phyloP scores from a whole-genome alignment of 345 rosid species.

The Geranium rotundifolium region DNA sequence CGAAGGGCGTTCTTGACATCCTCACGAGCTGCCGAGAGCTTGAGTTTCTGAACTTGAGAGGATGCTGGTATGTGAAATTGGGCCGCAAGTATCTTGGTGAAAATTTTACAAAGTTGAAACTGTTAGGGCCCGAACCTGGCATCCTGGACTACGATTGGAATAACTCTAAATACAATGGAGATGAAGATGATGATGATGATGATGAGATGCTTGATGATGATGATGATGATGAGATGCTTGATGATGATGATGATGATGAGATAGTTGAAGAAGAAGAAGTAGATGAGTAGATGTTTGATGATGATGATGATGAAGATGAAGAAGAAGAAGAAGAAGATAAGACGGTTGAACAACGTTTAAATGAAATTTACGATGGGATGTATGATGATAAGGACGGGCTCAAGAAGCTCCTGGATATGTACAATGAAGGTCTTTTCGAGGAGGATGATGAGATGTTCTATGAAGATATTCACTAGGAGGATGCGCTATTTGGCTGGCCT shows the following conservation, averaged over 20 bases:
- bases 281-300: too few species aligned
- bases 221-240: too few species aligned
- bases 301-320: too few species aligned
- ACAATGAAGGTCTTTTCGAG: slow-evolving; percentile 35
- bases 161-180: slow-evolving; percentile 50
- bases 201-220: too few species aligned
- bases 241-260: too few species aligned
- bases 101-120: slow-evolving; percentile 55
- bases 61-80: slow-evolving; percentile 72
- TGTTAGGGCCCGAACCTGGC: slow-evolving; percentile 52
- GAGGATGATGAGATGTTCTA: too few species aligned
- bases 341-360: too few species aligned
- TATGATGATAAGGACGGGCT: slow-evolving; percentile 45
- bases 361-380: slow-evolving; percentile 18
- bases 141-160: slow-evolving; percentile 56
- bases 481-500: slow-evolving; percentile 38
- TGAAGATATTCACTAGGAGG: slow-evolving; percentile 26
- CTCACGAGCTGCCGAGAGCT: slow-evolving; percentile 46
- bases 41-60: slow-evolving; percentile 69
- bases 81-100: slow-evolving; percentile 49
- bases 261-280: too few species aligned
- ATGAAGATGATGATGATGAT: slow-evolving; percentile 37
- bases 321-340: too few species aligned
- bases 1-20: slow-evolving; percentile 44
- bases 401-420: slow-evolving; percentile 42